Conservation (phyloP, 768 basidiomycete genomes). For the Trametes gibbosa region DNA sequence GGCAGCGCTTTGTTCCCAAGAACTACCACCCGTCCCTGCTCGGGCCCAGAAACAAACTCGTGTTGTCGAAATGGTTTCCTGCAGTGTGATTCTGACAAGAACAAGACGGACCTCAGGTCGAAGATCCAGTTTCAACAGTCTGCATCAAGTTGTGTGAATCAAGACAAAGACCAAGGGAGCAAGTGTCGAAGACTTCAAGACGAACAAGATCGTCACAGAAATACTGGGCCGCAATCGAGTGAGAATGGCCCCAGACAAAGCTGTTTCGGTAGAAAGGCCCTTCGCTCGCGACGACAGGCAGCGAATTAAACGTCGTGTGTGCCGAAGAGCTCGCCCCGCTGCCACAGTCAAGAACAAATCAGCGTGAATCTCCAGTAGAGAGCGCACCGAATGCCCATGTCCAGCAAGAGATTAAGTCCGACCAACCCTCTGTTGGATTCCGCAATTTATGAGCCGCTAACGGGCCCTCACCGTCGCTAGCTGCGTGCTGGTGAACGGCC, state of each 20-base stretch:
- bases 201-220: neutral
- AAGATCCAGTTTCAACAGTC: neutral
- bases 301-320: no score
- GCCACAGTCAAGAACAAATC: neutral
- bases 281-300: neutral
- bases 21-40: slow-evolving; percentile 13
- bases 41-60: neutral
- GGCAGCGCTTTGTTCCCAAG: neutral
- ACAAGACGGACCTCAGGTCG: slow-evolving; percentile 1
- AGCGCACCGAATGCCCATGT: neutral
- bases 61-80: neutral
- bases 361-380: neutral
- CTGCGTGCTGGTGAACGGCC: neutral
- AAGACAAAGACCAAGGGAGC: neutral
- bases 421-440: neutral
- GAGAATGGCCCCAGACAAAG: neutral
- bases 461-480: neutral
- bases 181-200: neutral
- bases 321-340: neutral
- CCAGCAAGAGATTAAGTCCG: neutral
- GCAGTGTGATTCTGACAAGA: neutral
- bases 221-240: neutral
- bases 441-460: slow-evolving; percentile 3
- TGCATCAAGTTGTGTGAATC: slow-evolving; percentile 6
- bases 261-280: neutral